Evolutionary conservation across 2,329 filamentous ascomycete genomes (phyloP), one percentile per base, ranked within the genome.

Genomic region (Karstenula rhodostoma): DNA sequence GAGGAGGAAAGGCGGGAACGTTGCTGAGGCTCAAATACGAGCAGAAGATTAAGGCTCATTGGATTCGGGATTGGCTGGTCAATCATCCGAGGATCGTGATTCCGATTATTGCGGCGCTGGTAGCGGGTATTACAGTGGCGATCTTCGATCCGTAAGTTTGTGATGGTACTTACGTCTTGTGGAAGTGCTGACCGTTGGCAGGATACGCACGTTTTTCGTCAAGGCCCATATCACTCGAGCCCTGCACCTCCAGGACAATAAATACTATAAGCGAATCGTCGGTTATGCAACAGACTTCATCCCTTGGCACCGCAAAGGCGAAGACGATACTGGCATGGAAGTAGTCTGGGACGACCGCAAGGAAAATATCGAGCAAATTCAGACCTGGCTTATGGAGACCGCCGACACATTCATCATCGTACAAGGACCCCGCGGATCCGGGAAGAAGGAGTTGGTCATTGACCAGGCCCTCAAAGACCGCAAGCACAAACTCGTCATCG

Each of bases 371-470:
- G 87, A 93, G 23, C 89, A 94, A 72, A 86, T 99, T 13, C 88
- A 90, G 66, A 89, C 87, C 15, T 97, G 93, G 93, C 81, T 98
- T 8, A 89, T 93, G 72, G 94, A 97, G 69, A 94, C 91, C 4
- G 88, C 90, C 0, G 93, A 95, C 62, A 98, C 94, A 0, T 97
- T 97, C 74, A 93, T 97, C 64, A 92, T 98, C 9, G 87, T 99
- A 0, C 94, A 97, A 73, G 95, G 95, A 0, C 94, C 95, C 4
- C 88, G 93, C 54, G 95, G 94, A 7, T 96, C 93, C 0, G 95
- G 94, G 1, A 97, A 97, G 79, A 89, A 87, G 64, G 94, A 97
- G 68, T 85, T 98, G 13, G 89, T 98, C 2, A 76, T 97, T 60
- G 91, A 96, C 44, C 91, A 96, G 77, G 91, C 92, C 0, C 83